These are phyloP conservation scores for Aspergillus diversus DNA, from an alignment of 495 filamentous ascomycete genomes.

Conservation along the genomic window DNA sequence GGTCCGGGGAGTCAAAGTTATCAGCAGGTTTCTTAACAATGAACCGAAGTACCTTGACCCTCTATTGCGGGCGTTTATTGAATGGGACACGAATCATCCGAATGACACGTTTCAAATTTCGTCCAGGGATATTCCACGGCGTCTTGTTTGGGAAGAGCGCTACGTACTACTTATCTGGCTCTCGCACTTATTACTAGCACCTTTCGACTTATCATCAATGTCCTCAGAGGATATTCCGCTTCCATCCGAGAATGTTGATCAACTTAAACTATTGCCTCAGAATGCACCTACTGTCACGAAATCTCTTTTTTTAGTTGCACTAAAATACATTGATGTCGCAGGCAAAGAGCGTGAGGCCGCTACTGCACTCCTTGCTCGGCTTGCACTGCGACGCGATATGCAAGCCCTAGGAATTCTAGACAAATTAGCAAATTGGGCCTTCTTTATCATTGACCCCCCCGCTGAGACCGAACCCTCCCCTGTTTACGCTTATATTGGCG, in stretches of 20 bases:
- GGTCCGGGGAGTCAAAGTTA: slow-evolving; percentile 88
- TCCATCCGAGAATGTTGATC: slow-evolving; percentile 31
- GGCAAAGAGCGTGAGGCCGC: slow-evolving; percentile 90
- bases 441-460: slow-evolving; percentile 54
- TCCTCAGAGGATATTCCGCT: slow-evolving; percentile 60
- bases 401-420: slow-evolving; percentile 70
- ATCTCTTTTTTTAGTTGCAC: slow-evolving; percentile 70
- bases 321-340: slow-evolving; percentile 69
- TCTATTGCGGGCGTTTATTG: slow-evolving; percentile 68
- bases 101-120: slow-evolving; percentile 22
- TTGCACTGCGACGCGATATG: slow-evolving; percentile 88
- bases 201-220: slow-evolving; percentile 87
- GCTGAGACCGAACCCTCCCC: slow-evolving; percentile 35
- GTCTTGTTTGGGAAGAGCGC: slow-evolving; percentile 80
- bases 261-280: slow-evolving; percentile 29
- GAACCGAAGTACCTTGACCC: slow-evolving; percentile 83
- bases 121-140: slow-evolving; percentile 20
- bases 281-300: slow-evolving; percentile 69
- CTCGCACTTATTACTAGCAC: slow-evolving; percentile 87
- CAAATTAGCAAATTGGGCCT: slow-evolving; percentile 67
- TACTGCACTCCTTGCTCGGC: slow-evolving; percentile 74
- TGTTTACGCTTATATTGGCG: slow-evolving; percentile 69
- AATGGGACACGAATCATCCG: slow-evolving; percentile 39
- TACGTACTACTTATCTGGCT: slow-evolving; percentile 92
- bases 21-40: slow-evolving; percentile 85